Conservation (phyloP, 768 basidiomycete genomes). For the Lactifluus echinatus region DNA sequence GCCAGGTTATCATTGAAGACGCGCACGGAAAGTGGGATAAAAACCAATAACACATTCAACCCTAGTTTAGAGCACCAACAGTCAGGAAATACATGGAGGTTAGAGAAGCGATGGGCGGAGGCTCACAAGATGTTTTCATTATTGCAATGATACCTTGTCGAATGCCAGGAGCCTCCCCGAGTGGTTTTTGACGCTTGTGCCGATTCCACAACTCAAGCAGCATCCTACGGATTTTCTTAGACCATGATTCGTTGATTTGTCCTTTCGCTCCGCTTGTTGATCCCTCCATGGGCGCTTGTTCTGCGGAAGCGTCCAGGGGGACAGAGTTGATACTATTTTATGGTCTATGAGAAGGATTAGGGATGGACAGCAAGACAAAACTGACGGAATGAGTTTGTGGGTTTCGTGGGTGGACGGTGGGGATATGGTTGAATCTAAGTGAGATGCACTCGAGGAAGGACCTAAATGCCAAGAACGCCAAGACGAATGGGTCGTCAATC, state of each 20-base stretch:
- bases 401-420: neutral
- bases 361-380: neutral
- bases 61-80: constrained; percentile 31
- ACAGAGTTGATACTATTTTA: neutral
- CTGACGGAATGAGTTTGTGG: constrained; percentile 1
- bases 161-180: constrained; percentile 39
- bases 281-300: neutral
- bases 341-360: neutral
- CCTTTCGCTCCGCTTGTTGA: no score
- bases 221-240: neutral
- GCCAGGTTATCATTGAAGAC: neutral
- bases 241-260: neutral
- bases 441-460: neutral
- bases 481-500: neutral
- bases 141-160: constrained; percentile 45
- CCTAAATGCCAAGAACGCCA: constrained; percentile 2
- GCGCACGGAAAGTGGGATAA: constrained; percentile 61
- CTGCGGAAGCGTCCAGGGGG: neutral
- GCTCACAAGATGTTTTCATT: constrained; percentile 48
- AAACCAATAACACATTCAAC: constrained; percentile 62
- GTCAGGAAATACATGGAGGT: neutral
- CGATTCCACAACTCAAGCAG: neutral
- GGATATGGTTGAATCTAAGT: neutral
- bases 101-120: neutral
- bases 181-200: constrained; percentile 17